These are phyloP conservation scores for Shiraia sp. DNA, from an alignment of 2,329 filamentous ascomycete species.

Conservation along the genomic window DNA sequence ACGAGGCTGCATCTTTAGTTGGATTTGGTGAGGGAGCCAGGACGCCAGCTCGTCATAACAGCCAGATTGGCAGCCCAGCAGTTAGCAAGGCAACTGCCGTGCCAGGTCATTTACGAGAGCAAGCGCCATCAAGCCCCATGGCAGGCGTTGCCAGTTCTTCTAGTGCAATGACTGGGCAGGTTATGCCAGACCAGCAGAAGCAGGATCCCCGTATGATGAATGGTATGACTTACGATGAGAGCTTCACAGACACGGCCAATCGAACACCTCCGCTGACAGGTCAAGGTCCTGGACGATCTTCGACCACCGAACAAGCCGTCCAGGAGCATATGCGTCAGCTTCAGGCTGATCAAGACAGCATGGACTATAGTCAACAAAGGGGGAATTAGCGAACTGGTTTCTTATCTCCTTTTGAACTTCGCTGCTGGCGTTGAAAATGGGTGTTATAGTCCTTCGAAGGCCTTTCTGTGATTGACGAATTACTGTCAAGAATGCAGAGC, in stretches of 20 bases:
- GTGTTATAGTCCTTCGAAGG: not conserved
- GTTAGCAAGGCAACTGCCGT: slow-evolving; percentile 54
- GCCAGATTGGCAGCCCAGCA: slow-evolving; percentile 79
- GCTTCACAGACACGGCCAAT: slow-evolving; percentile 46
- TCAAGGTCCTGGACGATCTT: slow-evolving; percentile 42
- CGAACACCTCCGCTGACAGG: slow-evolving; percentile 36
- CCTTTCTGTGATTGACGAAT: no score
- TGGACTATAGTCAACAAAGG: slow-evolving; percentile 27
- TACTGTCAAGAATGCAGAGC: no score
- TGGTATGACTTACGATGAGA: slow-evolving; percentile 51
- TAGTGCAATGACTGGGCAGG: slow-evolving; percentile 34
- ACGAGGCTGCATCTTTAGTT: slow-evolving; percentile 83
- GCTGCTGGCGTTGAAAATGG: slow-evolving; percentile 8
- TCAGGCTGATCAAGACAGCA: slow-evolving; percentile 25
- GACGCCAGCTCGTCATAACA: slow-evolving; percentile 56
- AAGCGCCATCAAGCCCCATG: slow-evolving; percentile 36
- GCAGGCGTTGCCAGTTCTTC: slow-evolving; percentile 32
- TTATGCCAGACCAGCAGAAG: slow-evolving; percentile 39
- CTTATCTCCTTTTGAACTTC: slow-evolving; percentile 5
- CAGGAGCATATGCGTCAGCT: slow-evolving; percentile 53
- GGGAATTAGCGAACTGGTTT: slow-evolving; percentile 16
- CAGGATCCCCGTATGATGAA: slow-evolving; percentile 51
- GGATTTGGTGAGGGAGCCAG: slow-evolving; percentile 88
- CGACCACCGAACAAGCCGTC: slow-evolving; percentile 68
- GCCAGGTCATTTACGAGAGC: slow-evolving; percentile 40